These are phyloP conservation scores for Aspergillus niger DNA, from an alignment of 2,329 filamentous ascomycete genomes.

Conservation along the genomic window DNA sequence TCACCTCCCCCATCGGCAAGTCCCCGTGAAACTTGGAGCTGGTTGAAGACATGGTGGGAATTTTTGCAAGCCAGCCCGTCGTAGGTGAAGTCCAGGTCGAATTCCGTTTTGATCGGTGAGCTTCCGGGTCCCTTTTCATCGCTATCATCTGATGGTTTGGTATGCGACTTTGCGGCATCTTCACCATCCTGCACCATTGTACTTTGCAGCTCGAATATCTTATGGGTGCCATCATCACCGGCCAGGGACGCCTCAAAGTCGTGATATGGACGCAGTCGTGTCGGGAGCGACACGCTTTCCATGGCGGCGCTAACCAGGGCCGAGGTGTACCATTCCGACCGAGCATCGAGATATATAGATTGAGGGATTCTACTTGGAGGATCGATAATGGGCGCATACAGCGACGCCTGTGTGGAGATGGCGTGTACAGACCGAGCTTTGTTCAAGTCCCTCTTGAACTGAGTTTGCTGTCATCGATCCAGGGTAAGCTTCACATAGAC, in stretches of 20 bases:
- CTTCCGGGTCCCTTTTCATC: constrained; percentile 15
- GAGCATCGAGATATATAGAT: constrained; percentile 61
- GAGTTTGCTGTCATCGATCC: constrained; percentile 50
- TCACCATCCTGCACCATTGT: constrained; percentile 50
- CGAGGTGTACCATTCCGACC: constrained; percentile 76
- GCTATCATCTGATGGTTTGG: neutral
- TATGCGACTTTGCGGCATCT: constrained; percentile 2
- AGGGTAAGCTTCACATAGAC: neutral
- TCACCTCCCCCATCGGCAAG: constrained; percentile 18
- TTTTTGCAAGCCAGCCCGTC: constrained; percentile 27
- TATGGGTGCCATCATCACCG: constrained; percentile 68
- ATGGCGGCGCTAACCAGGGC: constrained; percentile 74
- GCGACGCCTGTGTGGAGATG: constrained; percentile 69
- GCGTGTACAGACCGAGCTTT: constrained; percentile 70
- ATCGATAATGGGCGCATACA: constrained; percentile 74
- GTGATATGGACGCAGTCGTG: constrained; percentile 53
- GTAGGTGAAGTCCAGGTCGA: constrained; percentile 44
- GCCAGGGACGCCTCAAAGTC: constrained; percentile 53
- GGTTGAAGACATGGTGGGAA: constrained; percentile 39
- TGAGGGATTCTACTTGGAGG: constrained; percentile 59
- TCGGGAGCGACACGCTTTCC: constrained; percentile 76
- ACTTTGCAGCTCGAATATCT: constrained; percentile 73
- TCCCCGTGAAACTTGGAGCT: constrained; percentile 38
- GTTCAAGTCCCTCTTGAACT: constrained; percentile 69
- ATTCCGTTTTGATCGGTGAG: constrained; percentile 31